phyloP scores from a whole-genome alignment of 331 rosid genomes.

The Acacia concinna region DNA sequence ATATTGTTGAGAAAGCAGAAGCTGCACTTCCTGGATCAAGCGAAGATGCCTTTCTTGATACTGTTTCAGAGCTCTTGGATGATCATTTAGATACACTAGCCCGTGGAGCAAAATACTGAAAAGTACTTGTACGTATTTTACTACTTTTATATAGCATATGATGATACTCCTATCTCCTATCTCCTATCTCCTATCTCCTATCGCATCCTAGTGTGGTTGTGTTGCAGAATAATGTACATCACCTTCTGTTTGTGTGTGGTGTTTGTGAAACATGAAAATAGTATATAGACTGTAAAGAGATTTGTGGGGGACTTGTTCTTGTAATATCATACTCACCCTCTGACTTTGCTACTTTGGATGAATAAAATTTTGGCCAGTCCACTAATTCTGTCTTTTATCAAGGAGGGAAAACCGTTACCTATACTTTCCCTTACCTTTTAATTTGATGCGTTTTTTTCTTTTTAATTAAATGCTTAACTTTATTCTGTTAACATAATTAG shows the following conservation, averaged over 20 bases:
- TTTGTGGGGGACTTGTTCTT: conserved; percentile 20
- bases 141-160: background rate
- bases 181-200: background rate
- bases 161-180: background rate
- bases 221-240: background rate
- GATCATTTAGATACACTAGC: conserved; percentile 35
- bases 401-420: no score
- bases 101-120: conserved; percentile 19
- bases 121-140: background rate
- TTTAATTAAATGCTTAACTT: no score
- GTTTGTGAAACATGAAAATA: conserved; percentile 13
- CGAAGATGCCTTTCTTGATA: conserved; percentile 54
- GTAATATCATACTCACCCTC: conserved; percentile 1
- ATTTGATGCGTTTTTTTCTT: no score
- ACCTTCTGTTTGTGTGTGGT: background rate
- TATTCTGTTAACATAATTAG: no score
- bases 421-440: no score
- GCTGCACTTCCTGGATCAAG: conserved; percentile 48
- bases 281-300: conserved; percentile 27
- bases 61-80: conserved; percentile 57
- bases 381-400: background rate
- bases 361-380: background rate
- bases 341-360: conserved; percentile 7
- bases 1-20: conserved; percentile 57
- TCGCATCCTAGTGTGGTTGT: background rate